phyloP scores from a whole-genome alignment of 176 grass and related monocot species.

The Cenchrus americanus region DNA sequence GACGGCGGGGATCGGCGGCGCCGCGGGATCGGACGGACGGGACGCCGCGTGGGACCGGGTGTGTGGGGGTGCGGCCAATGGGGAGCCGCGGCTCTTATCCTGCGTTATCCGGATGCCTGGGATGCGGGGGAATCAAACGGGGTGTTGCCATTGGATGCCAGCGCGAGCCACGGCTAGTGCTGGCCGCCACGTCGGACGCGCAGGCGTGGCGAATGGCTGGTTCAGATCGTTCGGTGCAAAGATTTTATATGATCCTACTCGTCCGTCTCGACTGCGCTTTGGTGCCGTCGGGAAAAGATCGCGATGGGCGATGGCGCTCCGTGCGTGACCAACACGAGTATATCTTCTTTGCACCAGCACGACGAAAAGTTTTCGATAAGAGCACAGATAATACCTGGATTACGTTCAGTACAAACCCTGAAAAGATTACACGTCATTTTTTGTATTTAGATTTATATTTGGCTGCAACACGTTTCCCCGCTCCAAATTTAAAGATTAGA shows the following conservation, averaged over 20 bases:
- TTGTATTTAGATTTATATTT: neutral
- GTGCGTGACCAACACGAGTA: neutral
- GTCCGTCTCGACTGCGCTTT: neutral
- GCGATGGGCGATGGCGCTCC: too few species aligned
- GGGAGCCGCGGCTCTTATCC: conserved; percentile 30
- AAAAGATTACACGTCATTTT: neutral
- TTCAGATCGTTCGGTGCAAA: neutral
- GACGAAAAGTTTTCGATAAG: neutral
- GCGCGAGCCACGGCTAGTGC: conserved; percentile 31
- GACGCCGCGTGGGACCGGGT: neutral
- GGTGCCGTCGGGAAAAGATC: neutral
- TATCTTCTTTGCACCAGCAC: neutral
- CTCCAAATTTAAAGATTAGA: too few species aligned
- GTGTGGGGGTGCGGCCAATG: conserved; percentile 39
- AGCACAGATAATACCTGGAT: neutral
- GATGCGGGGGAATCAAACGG: conserved; percentile 55
- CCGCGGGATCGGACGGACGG: conserved; percentile 38
- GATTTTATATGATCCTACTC: neutral
- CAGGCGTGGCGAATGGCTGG: conserved; percentile 7
- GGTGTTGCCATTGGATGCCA: conserved; percentile 45
- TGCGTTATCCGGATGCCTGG: conserved; percentile 61
- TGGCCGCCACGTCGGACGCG: conserved; percentile 52
- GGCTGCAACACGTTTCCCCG: neutral
- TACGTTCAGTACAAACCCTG: neutral
- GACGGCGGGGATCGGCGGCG: conserved; percentile 16